Base-by-base conservation (phyloP, 2,329 filamentous ascomycete genomes). In the Cladophialophora carrionii region DNA sequence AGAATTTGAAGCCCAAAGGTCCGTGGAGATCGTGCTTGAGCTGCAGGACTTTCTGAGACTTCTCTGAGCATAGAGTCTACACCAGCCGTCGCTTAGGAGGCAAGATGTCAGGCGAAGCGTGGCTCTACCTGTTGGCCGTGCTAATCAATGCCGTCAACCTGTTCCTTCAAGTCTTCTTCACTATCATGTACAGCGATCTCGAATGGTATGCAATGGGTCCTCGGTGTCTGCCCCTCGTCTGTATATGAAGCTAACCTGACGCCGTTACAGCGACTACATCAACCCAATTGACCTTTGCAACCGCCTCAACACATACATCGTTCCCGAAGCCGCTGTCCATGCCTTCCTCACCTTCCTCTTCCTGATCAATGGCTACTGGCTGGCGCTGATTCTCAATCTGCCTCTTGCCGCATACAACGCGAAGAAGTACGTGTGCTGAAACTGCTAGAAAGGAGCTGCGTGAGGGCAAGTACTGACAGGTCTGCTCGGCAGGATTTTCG, bases 201-300 rank as follows among this genome's bases (percentile, higher is more conserved):
- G 95, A 99, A 90, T 99, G 95, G 93, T 96, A 83, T 76, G 91
- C 84, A 41, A n/a, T 24, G 9, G 34, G 59, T 26, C 49, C 66
- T 67, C 51, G 3, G 12, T 63, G 65, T 32, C 74, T 75, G 78
- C 22, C 14, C 22, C 10, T 43, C 32, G 1, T 29, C 12, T 41
- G 4, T 14, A 14, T 12, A 7, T 17, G 32, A 41, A 54, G 37
- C 29, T 29, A 22, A 32, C 37, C 58, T 62, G 37, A 68, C 34
- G 29, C 26, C 22, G n/a, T 46, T 59, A 10, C 76, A 96, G 92
- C 83, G 95, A 99, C 83, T 99, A 99, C 82, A 99, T 99, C 83
- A 99, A 99, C 84, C 95, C 95, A 53, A 99, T 99, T 83, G 95
- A 99, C 75, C 93, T 99, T 72, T 99, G 95, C 90, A 99, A 99